These are phyloP conservation scores for Apiospora hydei DNA, from an alignment of 2,329 filamentous ascomycete species.

Conservation along the genomic window DNA sequence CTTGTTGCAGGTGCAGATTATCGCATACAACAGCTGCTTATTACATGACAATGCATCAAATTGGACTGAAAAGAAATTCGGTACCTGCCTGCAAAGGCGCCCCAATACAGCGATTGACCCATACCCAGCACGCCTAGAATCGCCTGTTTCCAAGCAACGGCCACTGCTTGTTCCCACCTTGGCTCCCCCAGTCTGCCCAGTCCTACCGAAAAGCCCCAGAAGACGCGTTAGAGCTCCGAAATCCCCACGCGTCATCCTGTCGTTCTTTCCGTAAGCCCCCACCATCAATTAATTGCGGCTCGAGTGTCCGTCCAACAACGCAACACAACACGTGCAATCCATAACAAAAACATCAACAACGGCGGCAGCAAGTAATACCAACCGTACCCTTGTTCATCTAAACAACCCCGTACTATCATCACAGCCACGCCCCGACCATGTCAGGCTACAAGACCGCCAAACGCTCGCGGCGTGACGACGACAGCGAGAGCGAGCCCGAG, in stretches of 20 bases:
- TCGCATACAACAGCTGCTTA: neutral
- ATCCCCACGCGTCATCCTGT: conserved; percentile 23
- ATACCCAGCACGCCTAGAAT: neutral
- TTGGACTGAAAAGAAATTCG: neutral
- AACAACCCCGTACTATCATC: neutral
- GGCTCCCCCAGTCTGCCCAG: neutral
- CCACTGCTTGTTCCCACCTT: neutral
- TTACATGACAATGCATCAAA: conserved; percentile 1
- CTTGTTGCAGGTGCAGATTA: neutral
- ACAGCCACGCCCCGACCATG: conserved; percentile 31
- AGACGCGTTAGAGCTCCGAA: conserved; percentile 9
- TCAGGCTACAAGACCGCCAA: conserved; percentile 37
- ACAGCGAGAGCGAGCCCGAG: conserved; percentile 40
- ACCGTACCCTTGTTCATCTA: neutral
- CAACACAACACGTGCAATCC: neutral
- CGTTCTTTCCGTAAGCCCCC: conserved; percentile 5
- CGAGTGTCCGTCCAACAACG: neutral
- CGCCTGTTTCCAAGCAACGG: neutral
- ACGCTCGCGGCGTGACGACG: conserved; percentile 40
- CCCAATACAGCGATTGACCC: neutral
- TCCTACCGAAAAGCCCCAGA: neutral
- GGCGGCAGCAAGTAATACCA: neutral
- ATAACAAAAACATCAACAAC: neutral
- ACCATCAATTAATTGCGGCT: conserved; percentile 2
- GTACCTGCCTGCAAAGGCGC: neutral